Percentiles rank a stretch among this genome's conserved stretches.
These are phyloP conservation scores for Hyaloscypha finlandica DNA, from an alignment of 495 filamentous ascomycete species.

Conservation along the genomic window DNA sequence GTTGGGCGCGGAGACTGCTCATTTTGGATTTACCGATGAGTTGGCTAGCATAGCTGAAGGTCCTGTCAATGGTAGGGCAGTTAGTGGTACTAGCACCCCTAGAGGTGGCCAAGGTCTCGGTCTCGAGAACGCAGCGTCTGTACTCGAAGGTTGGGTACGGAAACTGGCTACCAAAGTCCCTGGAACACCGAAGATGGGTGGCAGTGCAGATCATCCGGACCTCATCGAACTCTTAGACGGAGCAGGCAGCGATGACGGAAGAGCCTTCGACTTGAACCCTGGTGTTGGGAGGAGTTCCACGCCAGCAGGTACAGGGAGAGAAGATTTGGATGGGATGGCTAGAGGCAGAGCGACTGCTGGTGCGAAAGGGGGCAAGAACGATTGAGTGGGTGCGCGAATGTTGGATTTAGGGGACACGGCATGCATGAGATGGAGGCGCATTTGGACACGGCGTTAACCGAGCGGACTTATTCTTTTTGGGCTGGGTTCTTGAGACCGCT, in stretches of 20 bases:
- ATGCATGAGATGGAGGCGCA: conserved; percentile 15
- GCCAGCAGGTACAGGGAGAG: conserved; percentile 24
- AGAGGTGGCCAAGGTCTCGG: conserved; percentile 37
- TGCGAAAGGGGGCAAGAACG: conserved; percentile 29
- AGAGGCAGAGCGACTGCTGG: conserved; percentile 17
- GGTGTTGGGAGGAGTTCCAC: conserved; percentile 10
- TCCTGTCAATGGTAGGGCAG: conserved; percentile 39
- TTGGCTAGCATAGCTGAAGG: conserved; percentile 51
- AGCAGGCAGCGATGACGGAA: conserved; percentile 52
- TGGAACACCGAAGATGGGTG: conserved; percentile 45
- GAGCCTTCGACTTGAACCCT: conserved; percentile 32
- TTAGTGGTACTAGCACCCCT: conserved; percentile 36
- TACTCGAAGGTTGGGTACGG: conserved; percentile 86
- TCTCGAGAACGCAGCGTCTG: conserved; percentile 81
- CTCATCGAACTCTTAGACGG: conserved; percentile 83
- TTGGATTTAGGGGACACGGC: background rate
- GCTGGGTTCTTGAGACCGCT: background rate
- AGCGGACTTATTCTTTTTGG: background rate
- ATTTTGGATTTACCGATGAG: conserved; percentile 47
- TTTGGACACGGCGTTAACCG: conserved; percentile 4
- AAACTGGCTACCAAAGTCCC: conserved; percentile 67
- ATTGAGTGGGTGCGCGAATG: conserved; percentile 21
- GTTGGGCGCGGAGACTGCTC: conserved; percentile 47
- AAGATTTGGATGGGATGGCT: conserved; percentile 24
- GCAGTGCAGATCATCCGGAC: conserved; percentile 57